Base-by-base conservation (phyloP, 441 rosid species). In the Pelargonium australe region DNA sequence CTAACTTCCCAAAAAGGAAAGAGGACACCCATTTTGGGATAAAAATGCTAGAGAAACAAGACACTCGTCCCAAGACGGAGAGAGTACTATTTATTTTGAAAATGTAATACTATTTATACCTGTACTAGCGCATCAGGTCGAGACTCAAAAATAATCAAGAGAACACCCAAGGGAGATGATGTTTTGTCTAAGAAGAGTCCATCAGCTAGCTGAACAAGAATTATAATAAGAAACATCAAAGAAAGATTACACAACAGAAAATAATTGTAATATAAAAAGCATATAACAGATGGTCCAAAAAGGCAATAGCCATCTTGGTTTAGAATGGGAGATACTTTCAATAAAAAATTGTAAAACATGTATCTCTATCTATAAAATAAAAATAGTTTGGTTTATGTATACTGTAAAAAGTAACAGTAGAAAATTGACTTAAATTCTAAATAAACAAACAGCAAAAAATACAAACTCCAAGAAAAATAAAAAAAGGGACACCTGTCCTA, bases 91-190 rank as follows among this genome's bases (percentile, higher is more conserved):
- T 73, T 40, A 57, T 63, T 23, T 67, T 37, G 65, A 12, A 64
- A 67, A 60, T 44, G 60, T 17, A 55, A 47, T 12, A 64, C 62
- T 5, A 40, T 7, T 47, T 75, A 16, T 81, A 95, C 99, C 93
- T 95, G 98, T 47, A 95, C 96, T 67, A 95, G 84, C 41, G 99
- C 98, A 64, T 95, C 98, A 68, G 98, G 99, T 13, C 98, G 89
- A 70, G 99, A 88, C 81, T 92, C 99, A 78, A 95, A 95, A 76
- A 95, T 85, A 78, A 95, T 87, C 78, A 95, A 80, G 67, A 95
- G 97, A 76, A 95, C 99, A 63, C 99, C 99, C 80, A 95, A 80
- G 67, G 99, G 93, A 72, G 89, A 87, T 71, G 99, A 86, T 23
- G 97, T 95, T 82, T 92, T 92, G 85, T 95, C 99, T 72, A 95